A percentile compares a stretch with the other conserved stretches of the same genome.
Evolutionary conservation across 306 rosid genomes (phyloP).

Genomic region (Prosopis cineraria): DNA sequence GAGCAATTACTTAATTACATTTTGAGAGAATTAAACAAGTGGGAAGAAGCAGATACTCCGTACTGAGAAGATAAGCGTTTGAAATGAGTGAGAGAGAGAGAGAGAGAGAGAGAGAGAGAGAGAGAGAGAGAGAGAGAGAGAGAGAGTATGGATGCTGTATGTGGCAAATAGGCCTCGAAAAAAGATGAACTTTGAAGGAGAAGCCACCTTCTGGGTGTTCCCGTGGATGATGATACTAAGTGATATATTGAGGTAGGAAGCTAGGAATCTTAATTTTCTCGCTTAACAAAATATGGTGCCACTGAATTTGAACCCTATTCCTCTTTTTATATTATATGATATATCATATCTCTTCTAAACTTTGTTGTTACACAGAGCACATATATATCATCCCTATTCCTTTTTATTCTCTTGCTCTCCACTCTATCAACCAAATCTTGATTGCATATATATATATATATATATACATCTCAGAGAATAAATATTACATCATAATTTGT

Average conservation of each 20-base stretch:
- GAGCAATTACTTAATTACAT: neutral
- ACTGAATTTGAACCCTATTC: conserved; percentile 13
- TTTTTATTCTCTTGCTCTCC: neutral
- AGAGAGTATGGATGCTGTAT: neutral
- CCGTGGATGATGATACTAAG: neutral
- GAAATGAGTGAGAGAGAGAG: neutral
- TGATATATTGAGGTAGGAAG: neutral
- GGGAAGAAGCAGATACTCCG: neutral
- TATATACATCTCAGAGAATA: no score
- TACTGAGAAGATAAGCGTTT: neutral
- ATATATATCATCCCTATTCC: neutral
- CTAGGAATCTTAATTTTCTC: neutral
- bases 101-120: neutral
- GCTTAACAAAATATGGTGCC: neutral
- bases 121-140: neutral
- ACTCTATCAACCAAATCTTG: neutral
- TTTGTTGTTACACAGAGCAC: neutral
- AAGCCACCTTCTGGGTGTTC: neutral
- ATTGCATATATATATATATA: neutral
- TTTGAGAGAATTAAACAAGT: neutral
- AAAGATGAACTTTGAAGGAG: neutral
- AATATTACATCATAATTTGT: neutral
- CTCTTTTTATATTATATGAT: neutral
- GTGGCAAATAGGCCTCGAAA: conserved; percentile 3
- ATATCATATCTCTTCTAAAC: neutral